Percentiles rank a stretch among this genome's conserved stretches.
These are phyloP conservation scores for Tetrapyrgos nigripes DNA, from an alignment of 1,284 basidiomycete genomes.

Conservation along the genomic window DNA sequence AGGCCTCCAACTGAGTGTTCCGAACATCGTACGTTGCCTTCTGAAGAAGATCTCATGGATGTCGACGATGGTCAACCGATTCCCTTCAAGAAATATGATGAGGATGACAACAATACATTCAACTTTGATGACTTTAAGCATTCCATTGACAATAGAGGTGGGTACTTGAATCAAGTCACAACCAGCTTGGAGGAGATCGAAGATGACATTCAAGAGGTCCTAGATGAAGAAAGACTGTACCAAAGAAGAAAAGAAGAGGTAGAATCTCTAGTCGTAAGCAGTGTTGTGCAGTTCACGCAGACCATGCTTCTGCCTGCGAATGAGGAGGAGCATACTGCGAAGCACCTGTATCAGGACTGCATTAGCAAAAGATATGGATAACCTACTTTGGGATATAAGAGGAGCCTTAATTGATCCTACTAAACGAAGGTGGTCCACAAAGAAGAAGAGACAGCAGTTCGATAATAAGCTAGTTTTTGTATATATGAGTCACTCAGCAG, in stretches of 20 bases:
- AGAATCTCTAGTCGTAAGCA: neutral
- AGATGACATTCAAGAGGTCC: no score
- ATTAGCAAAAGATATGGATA: neutral
- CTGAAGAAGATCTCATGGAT: neutral
- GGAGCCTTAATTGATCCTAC: no score
- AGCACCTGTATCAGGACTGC: neutral
- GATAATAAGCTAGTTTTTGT: no score
- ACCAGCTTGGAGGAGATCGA: neutral
- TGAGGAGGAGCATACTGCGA: neutral
- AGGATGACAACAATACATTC: neutral
- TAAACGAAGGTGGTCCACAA: no score
- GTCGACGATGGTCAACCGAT: neutral
- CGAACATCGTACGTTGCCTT: neutral
- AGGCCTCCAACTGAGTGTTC: neutral
- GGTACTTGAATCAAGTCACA: neutral
- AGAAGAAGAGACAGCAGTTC: no score
- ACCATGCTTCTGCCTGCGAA: neutral
- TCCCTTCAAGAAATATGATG: neutral
- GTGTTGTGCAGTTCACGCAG: neutral
- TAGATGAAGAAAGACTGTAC: neutral
- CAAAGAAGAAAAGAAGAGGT: neutral
- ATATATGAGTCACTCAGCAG: no score
- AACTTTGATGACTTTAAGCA: conserved; percentile 4
- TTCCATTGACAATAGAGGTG: neutral
- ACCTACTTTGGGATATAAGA: no score